phyloP scores from a whole-genome alignment of 306 rosid genomes.

The Acacia confusa region DNA sequence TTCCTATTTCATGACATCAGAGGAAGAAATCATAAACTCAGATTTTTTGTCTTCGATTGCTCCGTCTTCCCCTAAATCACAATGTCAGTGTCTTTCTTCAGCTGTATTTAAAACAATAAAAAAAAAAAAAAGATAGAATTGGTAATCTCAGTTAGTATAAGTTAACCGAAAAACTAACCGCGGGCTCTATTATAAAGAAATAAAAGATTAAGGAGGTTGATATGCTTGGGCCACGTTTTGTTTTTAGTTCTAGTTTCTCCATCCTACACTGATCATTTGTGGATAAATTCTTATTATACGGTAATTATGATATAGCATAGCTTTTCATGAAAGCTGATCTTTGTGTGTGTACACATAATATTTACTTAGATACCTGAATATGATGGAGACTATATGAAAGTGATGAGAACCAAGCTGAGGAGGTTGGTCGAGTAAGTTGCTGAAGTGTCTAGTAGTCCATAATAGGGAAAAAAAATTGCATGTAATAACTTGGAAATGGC shows the following conservation, averaged over 20 bases:
- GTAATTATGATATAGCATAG: not conserved
- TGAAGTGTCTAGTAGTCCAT: slow-evolving; percentile 66
- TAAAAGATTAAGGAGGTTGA: too few relatives aligned
- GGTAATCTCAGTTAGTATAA: too few relatives aligned
- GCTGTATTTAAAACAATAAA: not conserved
- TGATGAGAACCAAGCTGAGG: slow-evolving; percentile 61
- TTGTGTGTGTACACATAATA: not conserved
- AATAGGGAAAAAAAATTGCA: slow-evolving; percentile 53
- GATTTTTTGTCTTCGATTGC: not conserved
- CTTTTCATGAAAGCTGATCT: not conserved
- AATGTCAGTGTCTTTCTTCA: not conserved
- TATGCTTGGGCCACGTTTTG: too few relatives aligned
- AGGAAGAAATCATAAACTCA: not conserved
- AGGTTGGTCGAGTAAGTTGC: slow-evolving; percentile 62
- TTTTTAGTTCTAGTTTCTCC: slow-evolving; percentile 37
- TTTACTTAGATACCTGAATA: slow-evolving; percentile 38
- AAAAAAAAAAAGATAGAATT: not conserved
- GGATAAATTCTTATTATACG: not conserved
- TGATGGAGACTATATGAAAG: slow-evolving; percentile 48
- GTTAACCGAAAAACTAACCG: too few relatives aligned
- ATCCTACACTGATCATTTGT: slow-evolving; percentile 28
- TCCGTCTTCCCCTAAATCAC: not conserved
- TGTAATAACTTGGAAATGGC: slow-evolving; percentile 45
- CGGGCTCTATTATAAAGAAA: too few relatives aligned
- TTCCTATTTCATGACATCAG: not conserved